These are phyloP conservation scores for Trypanosoma lewisi DNA, from an alignment of 208 protist genomes.

Conservation along the genomic window DNA sequence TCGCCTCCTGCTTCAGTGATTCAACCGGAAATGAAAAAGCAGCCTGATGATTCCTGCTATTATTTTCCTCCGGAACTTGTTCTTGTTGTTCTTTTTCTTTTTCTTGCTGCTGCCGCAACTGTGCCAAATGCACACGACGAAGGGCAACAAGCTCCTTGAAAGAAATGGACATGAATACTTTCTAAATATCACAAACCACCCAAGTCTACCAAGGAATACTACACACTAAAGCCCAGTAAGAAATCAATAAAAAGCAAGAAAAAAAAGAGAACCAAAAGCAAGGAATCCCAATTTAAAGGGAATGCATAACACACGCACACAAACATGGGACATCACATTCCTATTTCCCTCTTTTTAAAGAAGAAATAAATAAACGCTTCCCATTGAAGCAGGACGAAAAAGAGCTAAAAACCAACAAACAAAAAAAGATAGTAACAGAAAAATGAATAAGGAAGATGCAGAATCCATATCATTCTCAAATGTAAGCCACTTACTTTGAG, in stretches of 20 bases:
- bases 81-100: not conserved
- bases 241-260: not conserved
- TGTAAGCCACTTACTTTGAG: slow-evolving; percentile 54
- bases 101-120: slow-evolving; percentile 32
- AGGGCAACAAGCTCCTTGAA: slow-evolving; percentile 81
- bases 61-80: not conserved
- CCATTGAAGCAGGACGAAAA: too few species aligned
- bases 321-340: not conserved
- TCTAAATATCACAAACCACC: not conserved
- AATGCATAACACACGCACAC: not conserved
- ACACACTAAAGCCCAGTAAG: not conserved
- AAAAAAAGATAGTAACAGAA: slow-evolving; percentile 14
- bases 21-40: not conserved
- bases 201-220: not conserved
- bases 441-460: slow-evolving; percentile 22
- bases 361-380: too few species aligned
- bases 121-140: slow-evolving; percentile 64
- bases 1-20: not conserved
- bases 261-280: slow-evolving; percentile 13
- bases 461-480: slow-evolving; percentile 8
- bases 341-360: too few species aligned
- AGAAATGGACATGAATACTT: slow-evolving; percentile 77
- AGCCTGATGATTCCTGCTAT: not conserved
- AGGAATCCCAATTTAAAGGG: slow-evolving; percentile 5
- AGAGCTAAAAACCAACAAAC: slow-evolving; percentile 13